Evolutionary conservation across 371 early-diverging fungal genomes (phyloP).

Genomic region (Apophysomyces sp.): DNA sequence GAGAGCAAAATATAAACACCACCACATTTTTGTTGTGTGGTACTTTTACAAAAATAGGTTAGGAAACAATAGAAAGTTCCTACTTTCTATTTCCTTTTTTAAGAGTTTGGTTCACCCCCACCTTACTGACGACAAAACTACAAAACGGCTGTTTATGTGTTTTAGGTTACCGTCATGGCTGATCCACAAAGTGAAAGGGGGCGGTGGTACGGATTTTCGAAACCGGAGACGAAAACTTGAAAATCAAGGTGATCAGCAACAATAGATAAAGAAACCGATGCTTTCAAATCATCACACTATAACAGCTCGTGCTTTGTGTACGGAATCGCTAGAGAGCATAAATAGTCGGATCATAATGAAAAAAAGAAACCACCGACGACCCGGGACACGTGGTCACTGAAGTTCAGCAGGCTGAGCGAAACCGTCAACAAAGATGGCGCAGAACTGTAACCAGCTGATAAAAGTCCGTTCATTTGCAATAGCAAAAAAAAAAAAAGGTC

Average conservation of each 20-base stretch:
- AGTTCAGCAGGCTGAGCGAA: slow-evolving; percentile 78
- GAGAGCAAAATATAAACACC: background rate
- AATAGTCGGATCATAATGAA: slow-evolving; percentile 67
- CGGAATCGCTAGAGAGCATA: slow-evolving; percentile 80
- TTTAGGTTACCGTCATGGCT: background rate
- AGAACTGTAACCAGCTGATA: slow-evolving; percentile 82
- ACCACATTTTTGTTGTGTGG: background rate
- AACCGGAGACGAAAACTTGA: slow-evolving; percentile 58
- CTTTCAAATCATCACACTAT: slow-evolving; percentile 56
- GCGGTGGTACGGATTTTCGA: background rate
- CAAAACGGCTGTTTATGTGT: background rate
- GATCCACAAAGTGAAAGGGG: background rate
- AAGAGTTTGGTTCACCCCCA: background rate
- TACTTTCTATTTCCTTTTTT: background rate
- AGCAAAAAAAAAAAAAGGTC: background rate
- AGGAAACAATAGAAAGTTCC: background rate
- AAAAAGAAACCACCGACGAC: slow-evolving; percentile 63
- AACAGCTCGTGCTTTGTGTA: slow-evolving; percentile 46
- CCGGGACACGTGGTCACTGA: slow-evolving; percentile 69
- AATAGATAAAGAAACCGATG: slow-evolving; percentile 80
- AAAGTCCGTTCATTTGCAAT: slow-evolving; percentile 99
- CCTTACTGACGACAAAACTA: background rate
- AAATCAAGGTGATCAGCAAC: slow-evolving; percentile 70
- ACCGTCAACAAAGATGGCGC: slow-evolving; percentile 68
- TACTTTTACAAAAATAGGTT: background rate